phyloP scores from a whole-genome alignment of 345 rosid species.

The Dovyalis caffra region DNA sequence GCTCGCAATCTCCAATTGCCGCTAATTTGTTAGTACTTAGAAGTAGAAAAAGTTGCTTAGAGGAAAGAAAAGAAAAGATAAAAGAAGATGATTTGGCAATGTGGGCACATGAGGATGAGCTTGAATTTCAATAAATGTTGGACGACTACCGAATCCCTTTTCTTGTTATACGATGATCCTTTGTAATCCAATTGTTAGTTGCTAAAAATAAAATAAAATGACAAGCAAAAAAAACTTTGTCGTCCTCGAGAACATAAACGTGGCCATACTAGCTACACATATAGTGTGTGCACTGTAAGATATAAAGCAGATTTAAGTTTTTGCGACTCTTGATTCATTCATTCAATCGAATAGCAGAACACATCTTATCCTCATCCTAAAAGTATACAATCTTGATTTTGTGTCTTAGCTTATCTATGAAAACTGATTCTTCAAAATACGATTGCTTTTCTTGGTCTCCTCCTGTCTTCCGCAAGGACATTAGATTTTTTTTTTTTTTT shows the following conservation, averaged over 20 bases:
- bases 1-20: slow-evolving; percentile 3
- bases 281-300: background rate
- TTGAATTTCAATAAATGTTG: background rate
- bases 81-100: background rate
- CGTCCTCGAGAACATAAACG: background rate
- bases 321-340: background rate
- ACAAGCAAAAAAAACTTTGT: background rate
- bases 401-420: background rate
- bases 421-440: background rate
- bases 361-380: background rate
- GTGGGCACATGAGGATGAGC: background rate
- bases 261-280: slow-evolving; percentile 5
- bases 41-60: background rate
- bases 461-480: background rate
- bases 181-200: background rate
- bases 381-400: too few relatives aligned
- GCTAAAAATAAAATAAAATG: too few relatives aligned
- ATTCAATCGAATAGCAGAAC: background rate
- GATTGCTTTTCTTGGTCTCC: background rate
- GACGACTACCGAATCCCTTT: background rate
- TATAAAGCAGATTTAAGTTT: background rate
- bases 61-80: slow-evolving; percentile 11
- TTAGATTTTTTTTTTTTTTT: background rate
- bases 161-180: background rate
- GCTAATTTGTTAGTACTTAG: background rate